These are phyloP conservation scores for Opeltia flavorubescens DNA, from an alignment of 495 filamentous ascomycete species.

Conservation along the genomic window DNA sequence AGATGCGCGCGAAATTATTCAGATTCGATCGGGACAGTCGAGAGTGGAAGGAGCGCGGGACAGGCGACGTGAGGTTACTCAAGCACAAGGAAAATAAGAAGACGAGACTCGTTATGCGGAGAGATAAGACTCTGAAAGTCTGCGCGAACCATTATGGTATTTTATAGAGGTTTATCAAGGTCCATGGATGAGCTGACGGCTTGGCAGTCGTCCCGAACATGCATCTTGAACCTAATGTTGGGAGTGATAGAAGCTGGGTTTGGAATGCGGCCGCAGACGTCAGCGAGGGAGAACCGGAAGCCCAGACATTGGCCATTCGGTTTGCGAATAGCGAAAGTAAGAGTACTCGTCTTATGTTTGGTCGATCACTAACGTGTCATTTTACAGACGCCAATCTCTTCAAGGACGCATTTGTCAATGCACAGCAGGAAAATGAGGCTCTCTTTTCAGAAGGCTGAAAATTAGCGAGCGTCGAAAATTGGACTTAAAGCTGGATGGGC, in stretches of 20 bases:
- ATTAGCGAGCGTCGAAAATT: no score
- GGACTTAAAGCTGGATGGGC: no score
- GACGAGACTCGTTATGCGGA: slow-evolving; percentile 94
- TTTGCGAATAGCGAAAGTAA: slow-evolving; percentile 97
- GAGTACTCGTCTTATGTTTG: slow-evolving; percentile 17
- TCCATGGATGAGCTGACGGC: slow-evolving; percentile 11
- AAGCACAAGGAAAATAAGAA: slow-evolving; percentile 99
- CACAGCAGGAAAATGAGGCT: slow-evolving; percentile 89
- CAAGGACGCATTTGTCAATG: slow-evolving; percentile 97
- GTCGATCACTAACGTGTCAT: slow-evolving; percentile 16
- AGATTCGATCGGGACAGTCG: slow-evolving; percentile 78
- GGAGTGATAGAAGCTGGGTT: slow-evolving; percentile 96
- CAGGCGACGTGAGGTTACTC: slow-evolving; percentile 85
- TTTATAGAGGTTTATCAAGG: slow-evolving; percentile 18
- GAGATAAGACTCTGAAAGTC: slow-evolving; percentile 99
- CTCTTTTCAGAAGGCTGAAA: slow-evolving; percentile 43
- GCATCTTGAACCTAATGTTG: slow-evolving; percentile 95
- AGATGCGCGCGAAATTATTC: slow-evolving; percentile 99
- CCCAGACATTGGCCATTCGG: slow-evolving; percentile 88
- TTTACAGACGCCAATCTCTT: slow-evolving; percentile 83
- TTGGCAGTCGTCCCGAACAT: slow-evolving; percentile 88
- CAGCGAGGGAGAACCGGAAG: slow-evolving; percentile 94
- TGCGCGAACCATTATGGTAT: slow-evolving; percentile 99
- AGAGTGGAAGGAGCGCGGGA: slow-evolving; percentile 99
- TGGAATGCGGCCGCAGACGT: slow-evolving; percentile 98